Conservation (phyloP, 352 stramenopile genomes). For the Phytophthora pini region DNA sequence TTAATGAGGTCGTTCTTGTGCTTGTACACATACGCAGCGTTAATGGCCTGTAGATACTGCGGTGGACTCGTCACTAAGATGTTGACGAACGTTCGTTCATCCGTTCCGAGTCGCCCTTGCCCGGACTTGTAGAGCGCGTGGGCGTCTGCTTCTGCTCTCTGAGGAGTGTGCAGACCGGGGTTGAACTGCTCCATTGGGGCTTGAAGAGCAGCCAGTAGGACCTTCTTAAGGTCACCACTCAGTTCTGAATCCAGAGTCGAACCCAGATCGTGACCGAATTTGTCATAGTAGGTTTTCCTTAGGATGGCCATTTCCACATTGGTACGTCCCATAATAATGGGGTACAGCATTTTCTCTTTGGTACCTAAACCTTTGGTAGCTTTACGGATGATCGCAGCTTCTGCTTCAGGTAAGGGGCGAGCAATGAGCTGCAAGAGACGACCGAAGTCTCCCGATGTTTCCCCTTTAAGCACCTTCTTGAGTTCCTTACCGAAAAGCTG, state of each 20-base stretch:
- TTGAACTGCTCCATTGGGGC: constrained; percentile 60
- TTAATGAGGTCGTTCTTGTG: constrained; percentile 69
- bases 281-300: constrained; percentile 79
- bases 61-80: constrained; percentile 54
- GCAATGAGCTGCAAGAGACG: constrained; percentile 64
- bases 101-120: constrained; percentile 67
- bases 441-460: constrained; percentile 69
- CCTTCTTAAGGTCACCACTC: constrained; percentile 75
- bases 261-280: constrained; percentile 62
- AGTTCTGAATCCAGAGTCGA: constrained; percentile 64
- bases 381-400: constrained; percentile 63
- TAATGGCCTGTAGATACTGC: constrained; percentile 60
- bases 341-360: constrained; percentile 71
- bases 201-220: constrained; percentile 70
- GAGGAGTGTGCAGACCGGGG: constrained; percentile 57
- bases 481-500: constrained; percentile 62
- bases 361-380: constrained; percentile 74
- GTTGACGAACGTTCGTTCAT: constrained; percentile 70
- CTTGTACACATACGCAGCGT: constrained; percentile 60
- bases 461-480: constrained; percentile 62
- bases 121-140: constrained; percentile 73
- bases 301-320: constrained; percentile 76
- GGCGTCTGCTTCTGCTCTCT: constrained; percentile 62
- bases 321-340: constrained; percentile 66
- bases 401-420: constrained; percentile 60